A percentile compares a stretch with the other conserved stretches of the same genome.
Conservation (phyloP, 768 basidiomycete genomes). For the Mycena chlorophos region DNA sequence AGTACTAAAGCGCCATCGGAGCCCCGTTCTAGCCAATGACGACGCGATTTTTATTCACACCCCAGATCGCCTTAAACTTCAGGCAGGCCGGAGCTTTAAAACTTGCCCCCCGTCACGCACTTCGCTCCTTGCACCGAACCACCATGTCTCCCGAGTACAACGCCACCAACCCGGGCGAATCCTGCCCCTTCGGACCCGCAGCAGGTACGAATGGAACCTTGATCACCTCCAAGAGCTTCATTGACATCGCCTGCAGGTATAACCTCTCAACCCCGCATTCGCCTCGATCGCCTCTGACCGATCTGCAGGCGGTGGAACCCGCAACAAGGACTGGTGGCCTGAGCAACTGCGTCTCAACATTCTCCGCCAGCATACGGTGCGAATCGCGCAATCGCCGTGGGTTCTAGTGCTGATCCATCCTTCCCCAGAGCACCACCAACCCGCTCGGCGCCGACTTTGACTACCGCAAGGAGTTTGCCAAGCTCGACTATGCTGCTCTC, state of each 20-base stretch:
- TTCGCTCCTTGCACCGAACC: not conserved
- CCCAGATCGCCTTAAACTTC: too few relatives aligned
- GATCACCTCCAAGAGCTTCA: too few relatives aligned
- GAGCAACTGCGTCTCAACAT: not conserved
- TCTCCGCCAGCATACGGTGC: not conserved
- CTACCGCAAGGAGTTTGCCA: not conserved
- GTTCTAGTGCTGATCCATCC: too few relatives aligned
- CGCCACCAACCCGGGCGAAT: too few relatives aligned
- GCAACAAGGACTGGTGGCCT: slow-evolving; percentile 2
- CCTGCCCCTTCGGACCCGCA: too few relatives aligned
- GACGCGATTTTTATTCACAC: not conserved
- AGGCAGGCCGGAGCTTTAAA: too few relatives aligned
- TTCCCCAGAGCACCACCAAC: too few relatives aligned
- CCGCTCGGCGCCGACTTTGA: not conserved
- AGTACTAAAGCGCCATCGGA: not conserved
- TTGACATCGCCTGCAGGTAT: too few relatives aligned
- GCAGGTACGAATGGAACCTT: too few relatives aligned
- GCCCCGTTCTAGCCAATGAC: not conserved
- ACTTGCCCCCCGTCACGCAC: not conserved
- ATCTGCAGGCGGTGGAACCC: not conserved
- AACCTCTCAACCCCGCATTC: too few relatives aligned
- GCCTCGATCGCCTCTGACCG: too few relatives aligned
- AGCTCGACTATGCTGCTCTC: slow-evolving; percentile 1
- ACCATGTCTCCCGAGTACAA: not conserved
- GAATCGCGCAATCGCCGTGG: too few relatives aligned